Evolutionary conservation across 495 filamentous ascomycete genomes (phyloP).

Genomic region (Geoglossum glabrum): DNA sequence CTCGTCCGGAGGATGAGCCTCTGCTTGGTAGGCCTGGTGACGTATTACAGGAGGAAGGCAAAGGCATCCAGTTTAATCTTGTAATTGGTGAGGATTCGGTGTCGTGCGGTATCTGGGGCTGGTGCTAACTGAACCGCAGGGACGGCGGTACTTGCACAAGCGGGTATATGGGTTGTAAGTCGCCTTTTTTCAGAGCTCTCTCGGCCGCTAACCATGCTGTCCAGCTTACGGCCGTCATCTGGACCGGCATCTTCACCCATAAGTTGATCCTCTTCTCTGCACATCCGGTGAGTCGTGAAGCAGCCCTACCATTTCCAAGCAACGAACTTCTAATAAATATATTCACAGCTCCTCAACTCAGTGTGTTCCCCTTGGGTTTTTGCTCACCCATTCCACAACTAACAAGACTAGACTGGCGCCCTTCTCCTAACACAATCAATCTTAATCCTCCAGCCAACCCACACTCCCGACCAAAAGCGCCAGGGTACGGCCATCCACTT

Average conservation of each 20-base stretch:
- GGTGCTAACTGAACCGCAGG: constrained; percentile 23
- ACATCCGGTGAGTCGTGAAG: constrained; percentile 42
- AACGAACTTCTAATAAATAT: not conserved
- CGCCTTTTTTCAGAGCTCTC: not conserved
- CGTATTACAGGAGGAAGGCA: constrained; percentile 42
- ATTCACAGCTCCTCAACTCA: constrained; percentile 46
- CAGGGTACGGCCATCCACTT: constrained; percentile 51
- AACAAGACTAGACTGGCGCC: constrained; percentile 28
- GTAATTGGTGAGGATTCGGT: constrained; percentile 38
- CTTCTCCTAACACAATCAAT: constrained; percentile 58
- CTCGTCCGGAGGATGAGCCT: constrained; percentile 40
- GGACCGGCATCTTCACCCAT: constrained; percentile 48
- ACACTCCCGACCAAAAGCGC: constrained; percentile 50
- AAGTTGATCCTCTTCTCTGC: constrained; percentile 55
- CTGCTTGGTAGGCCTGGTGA: constrained; percentile 56
- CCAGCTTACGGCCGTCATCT: constrained; percentile 52
- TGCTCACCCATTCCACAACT: not conserved
- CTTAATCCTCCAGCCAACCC: constrained; percentile 75
- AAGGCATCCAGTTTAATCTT: constrained; percentile 48
- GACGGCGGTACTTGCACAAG: constrained; percentile 46
- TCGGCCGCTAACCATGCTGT: constrained; percentile 8
- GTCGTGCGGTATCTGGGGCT: not conserved
- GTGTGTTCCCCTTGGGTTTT: constrained; percentile 7
- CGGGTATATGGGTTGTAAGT: constrained; percentile 44
- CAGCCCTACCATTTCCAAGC: not conserved